Evolutionary conservation across 768 basidiomycete species (phyloP).

Genomic region (Termitomyces sp.): DNA sequence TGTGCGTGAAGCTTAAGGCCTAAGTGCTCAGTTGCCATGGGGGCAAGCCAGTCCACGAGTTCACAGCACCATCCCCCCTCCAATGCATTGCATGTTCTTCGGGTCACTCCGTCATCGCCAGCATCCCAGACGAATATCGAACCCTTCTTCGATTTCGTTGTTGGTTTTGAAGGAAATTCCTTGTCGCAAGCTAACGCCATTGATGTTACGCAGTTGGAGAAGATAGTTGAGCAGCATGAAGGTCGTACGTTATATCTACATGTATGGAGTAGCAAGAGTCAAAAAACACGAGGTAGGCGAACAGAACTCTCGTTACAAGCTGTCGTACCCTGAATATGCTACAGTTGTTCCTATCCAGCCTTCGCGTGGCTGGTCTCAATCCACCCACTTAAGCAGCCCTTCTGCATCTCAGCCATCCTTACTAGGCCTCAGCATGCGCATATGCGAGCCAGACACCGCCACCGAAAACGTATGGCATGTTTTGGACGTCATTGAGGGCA

Average conservation of each 20-base stretch:
- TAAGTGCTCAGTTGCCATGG: slow-evolving; percentile 40
- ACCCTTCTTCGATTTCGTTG: slow-evolving; percentile 95
- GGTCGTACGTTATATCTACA: slow-evolving; percentile 62
- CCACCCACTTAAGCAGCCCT: slow-evolving; percentile 27
- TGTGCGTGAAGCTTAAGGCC: not conserved
- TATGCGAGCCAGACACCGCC: slow-evolving; percentile 87
- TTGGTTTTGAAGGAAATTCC: slow-evolving; percentile 79
- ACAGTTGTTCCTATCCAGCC: slow-evolving; percentile 82
- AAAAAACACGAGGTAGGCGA: slow-evolving; percentile 59
- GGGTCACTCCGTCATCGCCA: slow-evolving; percentile 86
- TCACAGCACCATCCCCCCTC: slow-evolving; percentile 45
- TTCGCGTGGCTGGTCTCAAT: slow-evolving; percentile 76
- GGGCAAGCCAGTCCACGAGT: slow-evolving; percentile 63
- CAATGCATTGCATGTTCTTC: slow-evolving; percentile 79
- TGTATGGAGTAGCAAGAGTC: slow-evolving; percentile 82
- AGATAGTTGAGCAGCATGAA: slow-evolving; percentile 81
- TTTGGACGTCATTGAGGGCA: slow-evolving; percentile 92
- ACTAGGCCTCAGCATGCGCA: slow-evolving; percentile 89
- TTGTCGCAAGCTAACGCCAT: slow-evolving; percentile 47
- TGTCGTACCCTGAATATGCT: slow-evolving; percentile 3
- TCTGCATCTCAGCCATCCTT: slow-evolving; percentile 70
- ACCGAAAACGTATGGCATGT: slow-evolving; percentile 98
- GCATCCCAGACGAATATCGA: slow-evolving; percentile 81
- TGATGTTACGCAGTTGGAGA: slow-evolving; percentile 68
- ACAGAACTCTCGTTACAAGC: not conserved